phyloP scores from a whole-genome alignment of 495 filamentous ascomycete species.

The Hypomontagnella monticulosa region DNA sequence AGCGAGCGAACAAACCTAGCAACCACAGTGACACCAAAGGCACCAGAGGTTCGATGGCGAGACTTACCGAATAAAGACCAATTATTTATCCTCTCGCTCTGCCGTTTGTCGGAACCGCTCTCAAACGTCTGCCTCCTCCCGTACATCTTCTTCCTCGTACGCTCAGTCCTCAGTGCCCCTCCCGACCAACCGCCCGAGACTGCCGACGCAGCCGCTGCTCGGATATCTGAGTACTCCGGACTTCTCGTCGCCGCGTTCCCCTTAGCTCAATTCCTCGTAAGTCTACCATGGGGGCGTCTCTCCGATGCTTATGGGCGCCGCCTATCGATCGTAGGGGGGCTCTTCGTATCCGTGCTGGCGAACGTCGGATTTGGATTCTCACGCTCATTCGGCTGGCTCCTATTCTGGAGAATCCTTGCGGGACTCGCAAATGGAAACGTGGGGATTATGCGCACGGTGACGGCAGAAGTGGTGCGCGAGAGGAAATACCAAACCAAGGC shows the following conservation, averaged over 20 bases:
- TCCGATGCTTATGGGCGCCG: slow-evolving; percentile 79
- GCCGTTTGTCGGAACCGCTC: slow-evolving; percentile 62
- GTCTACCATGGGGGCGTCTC: slow-evolving; percentile 78
- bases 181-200: slow-evolving; percentile 38
- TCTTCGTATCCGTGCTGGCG: slow-evolving; percentile 73
- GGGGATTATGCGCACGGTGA: slow-evolving; percentile 83
- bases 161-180: slow-evolving; percentile 51
- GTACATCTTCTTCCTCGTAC: slow-evolving; percentile 68
- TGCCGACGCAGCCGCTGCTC: slow-evolving; percentile 39
- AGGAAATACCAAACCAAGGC: slow-evolving; percentile 76
- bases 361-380: slow-evolving; percentile 79
- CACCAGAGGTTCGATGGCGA: slow-evolving; percentile 43
- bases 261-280: slow-evolving; percentile 75
- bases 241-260: slow-evolving; percentile 80
- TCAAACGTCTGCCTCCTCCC: slow-evolving; percentile 61
- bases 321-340: slow-evolving; percentile 75
- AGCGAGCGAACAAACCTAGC: not conserved
- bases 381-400: slow-evolving; percentile 71
- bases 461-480: slow-evolving; percentile 73
- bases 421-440: slow-evolving; percentile 82
- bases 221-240: slow-evolving; percentile 63
- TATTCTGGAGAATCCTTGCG: slow-evolving; percentile 73
- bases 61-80: slow-evolving; percentile 62
- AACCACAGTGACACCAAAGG: not conserved
- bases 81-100: slow-evolving; percentile 61